Evolutionary conservation across 1,139 yeast genomes (phyloP).

Genomic region (Saccharomycopsis phalli): DNA sequence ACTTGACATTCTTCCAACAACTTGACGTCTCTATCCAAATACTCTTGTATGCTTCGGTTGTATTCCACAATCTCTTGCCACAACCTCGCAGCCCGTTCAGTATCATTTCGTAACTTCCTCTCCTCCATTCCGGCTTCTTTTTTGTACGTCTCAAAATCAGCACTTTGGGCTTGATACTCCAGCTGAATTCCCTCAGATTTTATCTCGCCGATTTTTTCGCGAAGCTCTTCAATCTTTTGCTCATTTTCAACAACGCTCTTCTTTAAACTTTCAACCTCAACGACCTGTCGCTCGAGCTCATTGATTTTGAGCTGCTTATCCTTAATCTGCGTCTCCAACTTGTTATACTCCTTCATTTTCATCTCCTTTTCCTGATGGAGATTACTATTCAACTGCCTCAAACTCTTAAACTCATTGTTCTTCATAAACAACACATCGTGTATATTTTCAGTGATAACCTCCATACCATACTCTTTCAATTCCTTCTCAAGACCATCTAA

Average conservation of each 20-base stretch:
- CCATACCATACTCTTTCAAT: slow-evolving; percentile 29
- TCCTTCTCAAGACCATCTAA: slow-evolving; percentile 33
- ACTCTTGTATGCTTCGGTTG: slow-evolving; percentile 1
- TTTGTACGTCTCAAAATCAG: background rate
- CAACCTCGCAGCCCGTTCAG: slow-evolving; percentile 19
- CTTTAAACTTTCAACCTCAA: slow-evolving; percentile 33
- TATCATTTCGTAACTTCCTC: slow-evolving; percentile 1
- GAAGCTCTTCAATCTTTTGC: slow-evolving; percentile 23
- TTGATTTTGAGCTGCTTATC: slow-evolving; percentile 50
- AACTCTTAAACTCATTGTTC: slow-evolving; percentile 34
- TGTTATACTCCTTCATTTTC: slow-evolving; percentile 39
- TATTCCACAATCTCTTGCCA: slow-evolving; percentile 21
- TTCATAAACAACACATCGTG: slow-evolving; percentile 41
- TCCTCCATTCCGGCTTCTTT: background rate
- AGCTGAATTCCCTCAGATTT: slow-evolving; percentile 20
- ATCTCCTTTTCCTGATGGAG: slow-evolving; percentile 43
- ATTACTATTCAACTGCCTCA: slow-evolving; percentile 38
- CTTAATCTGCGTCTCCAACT: slow-evolving; percentile 44
- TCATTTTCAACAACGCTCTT: slow-evolving; percentile 27
- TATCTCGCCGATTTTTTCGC: background rate
- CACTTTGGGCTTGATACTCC: background rate
- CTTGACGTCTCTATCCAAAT: slow-evolving; percentile 15
- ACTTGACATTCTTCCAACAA: slow-evolving; percentile 4
- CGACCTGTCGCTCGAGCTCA: slow-evolving; percentile 42
- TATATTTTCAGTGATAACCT: slow-evolving; percentile 37